Percentiles rank a stretch among this genome's conserved stretches.
phyloP scores from a whole-genome alignment of 208 protist genomes.

The Acanthamoeba triangularis region DNA sequence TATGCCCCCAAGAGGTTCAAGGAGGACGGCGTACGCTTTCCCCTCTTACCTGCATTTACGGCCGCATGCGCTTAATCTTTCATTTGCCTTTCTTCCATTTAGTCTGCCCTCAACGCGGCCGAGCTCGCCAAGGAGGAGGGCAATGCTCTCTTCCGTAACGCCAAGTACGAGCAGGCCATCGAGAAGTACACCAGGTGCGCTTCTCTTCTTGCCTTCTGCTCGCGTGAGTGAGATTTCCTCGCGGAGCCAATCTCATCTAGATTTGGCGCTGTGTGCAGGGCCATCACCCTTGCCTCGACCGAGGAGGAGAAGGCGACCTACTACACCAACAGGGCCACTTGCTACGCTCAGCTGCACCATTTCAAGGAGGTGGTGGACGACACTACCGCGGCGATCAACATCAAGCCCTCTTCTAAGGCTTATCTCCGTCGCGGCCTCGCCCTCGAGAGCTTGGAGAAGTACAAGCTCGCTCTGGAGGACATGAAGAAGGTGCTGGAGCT shows the following conservation, averaged over 20 bases:
- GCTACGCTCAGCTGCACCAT: constrained; percentile 97
- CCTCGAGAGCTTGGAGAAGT: constrained; percentile 97
- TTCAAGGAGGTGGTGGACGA: constrained; percentile 96
- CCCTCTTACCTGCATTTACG: neutral
- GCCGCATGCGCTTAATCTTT: neutral
- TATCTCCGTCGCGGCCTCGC: constrained; percentile 94
- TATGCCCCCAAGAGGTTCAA: constrained; percentile 43
- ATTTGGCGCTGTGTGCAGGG: constrained; percentile 64
- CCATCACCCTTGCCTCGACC: constrained; percentile 93
- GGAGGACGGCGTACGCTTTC: constrained; percentile 55
- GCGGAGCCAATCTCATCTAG: neutral
- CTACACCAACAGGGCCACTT: constrained; percentile 89
- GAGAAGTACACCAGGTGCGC: constrained; percentile 84
- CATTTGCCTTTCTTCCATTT: constrained; percentile 20
- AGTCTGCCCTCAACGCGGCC: constrained; percentile 4
- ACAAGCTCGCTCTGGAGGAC: constrained; percentile 95
- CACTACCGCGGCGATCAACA: constrained; percentile 96
- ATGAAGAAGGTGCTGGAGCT: constrained; percentile 63
- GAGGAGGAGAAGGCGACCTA: constrained; percentile 78
- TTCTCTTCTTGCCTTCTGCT: neutral
- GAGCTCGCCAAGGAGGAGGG: constrained; percentile 89
- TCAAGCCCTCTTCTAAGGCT: constrained; percentile 97
- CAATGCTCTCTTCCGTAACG: constrained; percentile 97
- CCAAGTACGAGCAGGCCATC: constrained; percentile 96
- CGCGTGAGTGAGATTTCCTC: neutral